These are phyloP conservation scores for Eragrostis curvula DNA, from an alignment of 176 grass and related monocot genomes.

Conservation along the genomic window DNA sequence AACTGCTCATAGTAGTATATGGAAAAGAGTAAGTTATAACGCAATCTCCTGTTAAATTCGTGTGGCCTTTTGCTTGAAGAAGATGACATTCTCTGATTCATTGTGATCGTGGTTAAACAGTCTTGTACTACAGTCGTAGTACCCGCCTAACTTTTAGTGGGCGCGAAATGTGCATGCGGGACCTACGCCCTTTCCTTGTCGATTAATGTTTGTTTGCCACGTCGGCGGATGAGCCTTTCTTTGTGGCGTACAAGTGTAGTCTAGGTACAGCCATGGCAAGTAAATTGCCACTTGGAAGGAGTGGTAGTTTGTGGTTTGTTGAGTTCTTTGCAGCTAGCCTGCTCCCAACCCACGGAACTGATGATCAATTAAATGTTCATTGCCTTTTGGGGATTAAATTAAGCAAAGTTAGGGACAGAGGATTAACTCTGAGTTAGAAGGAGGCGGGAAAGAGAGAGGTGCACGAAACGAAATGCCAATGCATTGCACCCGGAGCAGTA, in stretches of 20 bases:
- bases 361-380: conserved; percentile 18
- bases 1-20: conserved; percentile 54
- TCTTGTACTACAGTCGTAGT: not conserved
- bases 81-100: conserved; percentile 8
- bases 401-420: not conserved
- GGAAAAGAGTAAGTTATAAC: conserved; percentile 60
- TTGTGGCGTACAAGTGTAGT: conserved; percentile 20
- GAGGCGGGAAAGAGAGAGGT: not conserved
- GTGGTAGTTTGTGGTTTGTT: not conserved
- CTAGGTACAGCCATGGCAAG: not conserved
- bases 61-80: conserved; percentile 2
- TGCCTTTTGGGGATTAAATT: conserved; percentile 14
- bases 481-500: conserved; percentile 14
- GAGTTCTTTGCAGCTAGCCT: conserved; percentile 7
- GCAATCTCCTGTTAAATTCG: not conserved
- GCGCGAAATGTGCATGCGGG: conserved; percentile 38
- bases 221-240: conserved; percentile 27
- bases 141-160: conserved; percentile 33
- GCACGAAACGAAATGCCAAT: conserved; percentile 45
- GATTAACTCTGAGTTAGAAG: conserved; percentile 27
- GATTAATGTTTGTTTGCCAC: conserved; percentile 47
- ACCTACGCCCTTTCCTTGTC: conserved; percentile 37
- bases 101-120: conserved; percentile 15
- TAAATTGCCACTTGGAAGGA: no score
- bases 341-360: not conserved